phyloP scores from a whole-genome alignment of 179 eudicot genomes.

The Sideroxylon spinosum region DNA sequence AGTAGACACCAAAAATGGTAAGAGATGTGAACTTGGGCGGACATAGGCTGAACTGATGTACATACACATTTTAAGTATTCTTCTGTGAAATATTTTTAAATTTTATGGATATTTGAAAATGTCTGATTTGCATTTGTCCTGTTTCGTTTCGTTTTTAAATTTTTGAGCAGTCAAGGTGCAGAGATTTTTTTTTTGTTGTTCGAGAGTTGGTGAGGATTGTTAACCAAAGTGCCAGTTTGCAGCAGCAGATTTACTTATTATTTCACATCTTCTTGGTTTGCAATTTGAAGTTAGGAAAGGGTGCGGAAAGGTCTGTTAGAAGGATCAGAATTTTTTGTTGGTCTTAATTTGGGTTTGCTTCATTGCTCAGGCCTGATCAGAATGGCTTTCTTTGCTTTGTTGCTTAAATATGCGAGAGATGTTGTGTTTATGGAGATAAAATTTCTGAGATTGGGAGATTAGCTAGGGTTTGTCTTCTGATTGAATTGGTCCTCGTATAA shows the following conservation, averaged over 20 bases:
- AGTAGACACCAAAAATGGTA: conserved; percentile 13
- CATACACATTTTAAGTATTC: conserved; percentile 14
- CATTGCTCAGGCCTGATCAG: background rate
- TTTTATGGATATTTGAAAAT: conserved; percentile 2
- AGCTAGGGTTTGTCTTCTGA: no score
- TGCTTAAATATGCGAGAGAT: background rate
- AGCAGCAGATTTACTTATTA: background rate
- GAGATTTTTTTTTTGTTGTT: background rate
- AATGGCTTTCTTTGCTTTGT: background rate
- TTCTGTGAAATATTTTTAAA: conserved; percentile 10
- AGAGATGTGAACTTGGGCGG: conserved; percentile 31
- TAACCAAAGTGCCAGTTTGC: background rate
- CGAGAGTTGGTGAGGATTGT: background rate
- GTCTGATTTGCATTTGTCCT: background rate
- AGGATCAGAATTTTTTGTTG: background rate
- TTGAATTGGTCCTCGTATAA: no score
- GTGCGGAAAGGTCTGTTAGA: background rate
- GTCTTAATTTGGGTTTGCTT: background rate
- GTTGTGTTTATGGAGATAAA: background rate
- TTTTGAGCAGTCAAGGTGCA: background rate
- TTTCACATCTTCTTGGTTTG: background rate
- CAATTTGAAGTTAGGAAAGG: background rate
- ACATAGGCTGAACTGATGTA: conserved; percentile 25
- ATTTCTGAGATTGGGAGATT: no score
- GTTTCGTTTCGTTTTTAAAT: background rate